Evolutionary conservation across 768 basidiomycete species (phyloP).

Genomic region (Cubamyces sp.): DNA sequence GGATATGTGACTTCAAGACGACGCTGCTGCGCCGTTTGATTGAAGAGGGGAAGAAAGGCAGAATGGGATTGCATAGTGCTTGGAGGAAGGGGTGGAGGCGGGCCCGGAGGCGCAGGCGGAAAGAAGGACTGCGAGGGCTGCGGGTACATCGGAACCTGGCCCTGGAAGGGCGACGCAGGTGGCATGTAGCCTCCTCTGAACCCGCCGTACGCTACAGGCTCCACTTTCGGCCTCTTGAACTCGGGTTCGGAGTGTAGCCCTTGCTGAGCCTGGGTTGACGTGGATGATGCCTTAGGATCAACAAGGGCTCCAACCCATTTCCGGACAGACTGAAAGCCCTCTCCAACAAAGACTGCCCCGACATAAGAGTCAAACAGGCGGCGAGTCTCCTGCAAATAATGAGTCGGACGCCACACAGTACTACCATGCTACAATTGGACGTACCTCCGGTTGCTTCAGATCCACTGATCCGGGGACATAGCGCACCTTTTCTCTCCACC

Average conservation of each 20-base stretch:
- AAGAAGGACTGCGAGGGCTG: conserved; percentile 37
- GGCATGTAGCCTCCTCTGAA: no score
- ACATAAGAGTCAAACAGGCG: conserved; percentile 63
- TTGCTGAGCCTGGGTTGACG: conserved; percentile 10
- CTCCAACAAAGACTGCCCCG: conserved; percentile 66
- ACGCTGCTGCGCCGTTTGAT: conserved; percentile 71
- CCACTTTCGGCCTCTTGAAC: conserved; percentile 40
- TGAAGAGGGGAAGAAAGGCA: conserved; percentile 74
- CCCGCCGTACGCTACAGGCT: conserved; percentile 4
- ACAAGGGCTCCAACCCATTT: conserved; percentile 63
- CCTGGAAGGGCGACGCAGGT: no score
- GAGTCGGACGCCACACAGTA: conserved; percentile 3
- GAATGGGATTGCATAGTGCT: conserved; percentile 64
- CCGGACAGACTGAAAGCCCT: conserved; percentile 52
- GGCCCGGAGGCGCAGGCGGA: conserved; percentile 42
- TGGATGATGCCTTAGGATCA: conserved; percentile 32
- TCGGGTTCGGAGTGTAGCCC: conserved; percentile 24
- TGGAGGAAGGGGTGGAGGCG: conserved; percentile 32
- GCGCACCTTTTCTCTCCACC: conserved; percentile 57
- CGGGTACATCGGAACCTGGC: conserved; percentile 26
- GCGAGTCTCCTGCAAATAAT: conserved; percentile 51
- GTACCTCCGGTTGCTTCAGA: conserved; percentile 44
- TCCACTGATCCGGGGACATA: conserved; percentile 42
- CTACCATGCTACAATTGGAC: not conserved
- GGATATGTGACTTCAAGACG: conserved; percentile 64